These are phyloP conservation scores for Scedosporium minutisporum DNA, from an alignment of 2,329 filamentous ascomycete species.

Conservation along the genomic window DNA sequence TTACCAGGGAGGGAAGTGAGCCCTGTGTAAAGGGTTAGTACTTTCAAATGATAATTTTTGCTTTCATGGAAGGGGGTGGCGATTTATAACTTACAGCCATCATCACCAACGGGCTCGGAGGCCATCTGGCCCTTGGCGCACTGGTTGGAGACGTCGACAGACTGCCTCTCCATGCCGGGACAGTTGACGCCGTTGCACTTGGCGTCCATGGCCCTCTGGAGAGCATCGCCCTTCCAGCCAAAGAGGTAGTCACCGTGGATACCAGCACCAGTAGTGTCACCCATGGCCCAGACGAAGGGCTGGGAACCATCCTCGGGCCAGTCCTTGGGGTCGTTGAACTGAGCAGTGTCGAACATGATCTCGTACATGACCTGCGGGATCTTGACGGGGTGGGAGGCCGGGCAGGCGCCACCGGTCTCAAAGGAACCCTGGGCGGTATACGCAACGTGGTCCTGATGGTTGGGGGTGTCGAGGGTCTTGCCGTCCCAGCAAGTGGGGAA, in stretches of 20 bases:
- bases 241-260: constrained; percentile 9
- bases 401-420: constrained; percentile 8
- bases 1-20: constrained; percentile 2
- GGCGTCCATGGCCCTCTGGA: constrained; percentile 32
- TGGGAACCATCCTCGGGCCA: constrained; percentile 9
- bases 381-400: constrained; percentile 9
- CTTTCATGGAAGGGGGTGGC: not conserved
- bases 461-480: constrained; percentile 8
- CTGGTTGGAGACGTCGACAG: not conserved
- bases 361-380: constrained; percentile 11
- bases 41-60: not conserved
- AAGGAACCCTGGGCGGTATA: constrained; percentile 7
- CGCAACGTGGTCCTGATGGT: constrained; percentile 9
- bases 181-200: constrained; percentile 27
- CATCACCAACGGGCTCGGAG: constrained; percentile 30
- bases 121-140: constrained; percentile 27
- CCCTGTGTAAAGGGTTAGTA: not conserved
- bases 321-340: constrained; percentile 7
- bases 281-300: constrained; percentile 8
- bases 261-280: constrained; percentile 7
- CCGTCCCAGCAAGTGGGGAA: constrained; percentile 31
- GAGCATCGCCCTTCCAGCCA: constrained; percentile 9
- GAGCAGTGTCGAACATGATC: constrained; percentile 9
- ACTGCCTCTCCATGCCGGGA: constrained; percentile 4
- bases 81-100: constrained; percentile 27